These are phyloP conservation scores for Arabis alpina DNA, from an alignment of 345 rosid species.

Conservation along the genomic window DNA sequence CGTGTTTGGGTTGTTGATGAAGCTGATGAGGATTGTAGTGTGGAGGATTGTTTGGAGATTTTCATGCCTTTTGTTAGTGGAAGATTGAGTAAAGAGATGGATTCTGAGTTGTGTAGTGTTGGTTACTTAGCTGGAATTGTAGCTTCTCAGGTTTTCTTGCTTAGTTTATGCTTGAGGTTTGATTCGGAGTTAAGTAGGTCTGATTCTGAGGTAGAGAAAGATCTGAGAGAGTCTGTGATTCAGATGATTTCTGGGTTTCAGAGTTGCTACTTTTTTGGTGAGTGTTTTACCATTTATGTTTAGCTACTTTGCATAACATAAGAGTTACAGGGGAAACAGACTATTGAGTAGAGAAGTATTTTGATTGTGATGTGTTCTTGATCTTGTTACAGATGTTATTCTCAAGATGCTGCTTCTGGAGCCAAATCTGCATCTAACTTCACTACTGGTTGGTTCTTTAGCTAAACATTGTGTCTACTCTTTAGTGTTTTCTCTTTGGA, in stretches of 20 bases:
- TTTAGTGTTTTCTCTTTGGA: background rate
- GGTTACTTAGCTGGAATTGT: constrained; percentile 71
- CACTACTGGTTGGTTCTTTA: constrained; percentile 58
- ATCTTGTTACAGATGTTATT: constrained; percentile 51
- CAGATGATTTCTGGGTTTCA: constrained; percentile 57
- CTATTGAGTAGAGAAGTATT: background rate
- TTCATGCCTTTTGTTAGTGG: constrained; percentile 61
- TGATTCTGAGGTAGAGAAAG: constrained; percentile 48
- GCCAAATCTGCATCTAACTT: constrained; percentile 55
- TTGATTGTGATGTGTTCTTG: constrained; percentile 21
- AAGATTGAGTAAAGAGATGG: constrained; percentile 43
- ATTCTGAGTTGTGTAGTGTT: constrained; percentile 47
- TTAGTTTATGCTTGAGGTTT: constrained; percentile 64
- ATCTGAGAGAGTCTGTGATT: constrained; percentile 48
- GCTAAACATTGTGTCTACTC: constrained; percentile 18
- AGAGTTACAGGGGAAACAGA: background rate
- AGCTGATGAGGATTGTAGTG: constrained; percentile 39
- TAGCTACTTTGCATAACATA: background rate
- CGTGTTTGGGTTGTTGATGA: constrained; percentile 66
- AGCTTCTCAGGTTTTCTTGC: constrained; percentile 61
- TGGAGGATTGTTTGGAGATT: constrained; percentile 47
- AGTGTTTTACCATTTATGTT: constrained; percentile 25
- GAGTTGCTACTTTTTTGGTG: constrained; percentile 62
- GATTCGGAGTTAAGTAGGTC: constrained; percentile 35
- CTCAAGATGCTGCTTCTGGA: constrained; percentile 64